Evolutionary conservation across 2,329 filamentous ascomycete species (phyloP).

Genomic region (Cylindrodendrum hubeiense): DNA sequence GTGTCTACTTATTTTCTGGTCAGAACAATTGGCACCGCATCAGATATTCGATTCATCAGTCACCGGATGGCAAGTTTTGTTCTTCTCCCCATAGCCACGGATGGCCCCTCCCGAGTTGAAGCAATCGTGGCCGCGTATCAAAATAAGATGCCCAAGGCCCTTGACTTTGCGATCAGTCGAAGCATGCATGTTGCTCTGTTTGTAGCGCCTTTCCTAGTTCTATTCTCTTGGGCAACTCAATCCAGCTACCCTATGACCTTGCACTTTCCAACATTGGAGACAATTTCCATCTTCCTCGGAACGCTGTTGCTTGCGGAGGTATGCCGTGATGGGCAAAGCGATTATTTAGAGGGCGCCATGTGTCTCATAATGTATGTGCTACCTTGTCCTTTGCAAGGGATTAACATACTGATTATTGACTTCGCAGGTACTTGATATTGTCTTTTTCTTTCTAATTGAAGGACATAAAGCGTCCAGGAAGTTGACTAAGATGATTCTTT

Average conservation of each 20-base stretch:
- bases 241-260: neutral
- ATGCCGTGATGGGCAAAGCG: neutral
- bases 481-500: too few relatives aligned
- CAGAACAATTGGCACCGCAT: neutral
- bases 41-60: neutral
- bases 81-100: constrained; percentile 1
- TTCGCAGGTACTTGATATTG: neutral
- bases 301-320: neutral
- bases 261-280: constrained; percentile 3
- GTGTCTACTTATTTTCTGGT: neutral
- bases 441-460: constrained; percentile 2
- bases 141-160: constrained; percentile 1
- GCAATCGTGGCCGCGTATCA: neutral
- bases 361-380: constrained; percentile 3
- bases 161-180: neutral
- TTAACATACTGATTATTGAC: neutral
- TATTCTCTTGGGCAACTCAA: constrained; percentile 1
- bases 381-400: neutral
- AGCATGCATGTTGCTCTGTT: constrained; percentile 2
- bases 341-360: constrained; percentile 9
- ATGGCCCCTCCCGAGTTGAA: neutral
- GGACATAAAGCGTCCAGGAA: neutral
- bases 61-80: neutral
- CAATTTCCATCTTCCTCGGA: constrained; percentile 5
- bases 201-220: neutral